phyloP scores from a whole-genome alignment of 495 filamentous ascomycete species.

The Aspergillus sclerotioniger region DNA sequence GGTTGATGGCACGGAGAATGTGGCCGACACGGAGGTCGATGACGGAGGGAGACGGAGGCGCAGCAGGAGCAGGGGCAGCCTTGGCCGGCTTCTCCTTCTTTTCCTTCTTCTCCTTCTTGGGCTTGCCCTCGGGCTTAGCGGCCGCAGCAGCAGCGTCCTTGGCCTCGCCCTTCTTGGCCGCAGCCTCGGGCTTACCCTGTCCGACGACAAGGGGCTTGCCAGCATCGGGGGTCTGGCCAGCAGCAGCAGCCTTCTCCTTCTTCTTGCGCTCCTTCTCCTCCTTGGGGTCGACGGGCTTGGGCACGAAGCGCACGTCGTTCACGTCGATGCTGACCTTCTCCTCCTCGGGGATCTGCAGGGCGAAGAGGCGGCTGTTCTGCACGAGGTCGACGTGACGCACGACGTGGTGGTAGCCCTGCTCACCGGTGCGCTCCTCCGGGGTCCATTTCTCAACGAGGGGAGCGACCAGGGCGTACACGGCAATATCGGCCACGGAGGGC shows the following conservation, averaged over 20 bases:
- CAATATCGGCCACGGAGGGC: conserved; percentile 85
- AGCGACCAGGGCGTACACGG: conserved; percentile 77
- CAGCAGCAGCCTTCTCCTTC: conserved; percentile 79
- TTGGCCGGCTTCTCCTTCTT: conserved; percentile 69
- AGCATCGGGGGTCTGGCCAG: conserved; percentile 39
- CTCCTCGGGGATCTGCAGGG: conserved; percentile 62
- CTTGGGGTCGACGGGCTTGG: conserved; percentile 77
- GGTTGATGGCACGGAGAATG: conserved; percentile 89
- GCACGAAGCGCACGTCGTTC: conserved; percentile 77
- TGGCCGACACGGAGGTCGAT: conserved; percentile 96
- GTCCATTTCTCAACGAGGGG: conserved; percentile 78
- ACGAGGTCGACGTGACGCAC: conserved; percentile 92
- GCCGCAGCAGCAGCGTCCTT: conserved; percentile 39
- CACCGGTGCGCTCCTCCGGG: conserved; percentile 83
- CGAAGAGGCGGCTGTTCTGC: conserved; percentile 81
- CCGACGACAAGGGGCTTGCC: conserved; percentile 39
- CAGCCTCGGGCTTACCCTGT: conserved; percentile 51
- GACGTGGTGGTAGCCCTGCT: conserved; percentile 86
- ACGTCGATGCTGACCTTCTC: conserved; percentile 81
- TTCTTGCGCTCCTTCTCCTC: conserved; percentile 87
- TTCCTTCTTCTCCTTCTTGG: conserved; percentile 68
- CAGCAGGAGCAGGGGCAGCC: conserved; percentile 59
- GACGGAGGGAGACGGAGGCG: conserved; percentile 73
- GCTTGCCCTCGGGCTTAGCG: conserved; percentile 41
- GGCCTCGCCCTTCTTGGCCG: conserved; percentile 23